Conservation (phyloP, 768 basidiomycete genomes). For the Lactarius indigo region DNA sequence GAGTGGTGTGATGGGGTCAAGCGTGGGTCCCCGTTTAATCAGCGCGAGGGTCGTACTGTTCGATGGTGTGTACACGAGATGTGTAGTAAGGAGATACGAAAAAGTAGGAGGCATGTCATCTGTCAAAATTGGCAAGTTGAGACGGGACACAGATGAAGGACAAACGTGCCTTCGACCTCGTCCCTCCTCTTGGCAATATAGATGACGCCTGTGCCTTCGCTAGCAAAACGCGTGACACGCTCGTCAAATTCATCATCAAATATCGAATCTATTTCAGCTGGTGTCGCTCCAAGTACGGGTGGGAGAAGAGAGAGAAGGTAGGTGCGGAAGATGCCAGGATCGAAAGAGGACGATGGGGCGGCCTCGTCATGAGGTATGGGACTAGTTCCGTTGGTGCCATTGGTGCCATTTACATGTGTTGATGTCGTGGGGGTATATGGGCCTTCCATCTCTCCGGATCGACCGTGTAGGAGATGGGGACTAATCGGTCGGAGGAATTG, state of each 20-base stretch:
- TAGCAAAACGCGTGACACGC: conserved; percentile 69
- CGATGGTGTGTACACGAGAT: conserved; percentile 75
- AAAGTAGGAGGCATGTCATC: conserved; percentile 65
- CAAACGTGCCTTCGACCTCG: conserved; percentile 61
- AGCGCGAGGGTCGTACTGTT: conserved; percentile 86
- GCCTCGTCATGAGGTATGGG: conserved; percentile 31
- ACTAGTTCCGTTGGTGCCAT: conserved; percentile 24
- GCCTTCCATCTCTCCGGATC: conserved; percentile 22
- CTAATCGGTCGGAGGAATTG: conserved; percentile 2
- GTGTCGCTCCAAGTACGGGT: conserved; percentile 71
- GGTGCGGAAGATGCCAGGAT: conserved; percentile 62
- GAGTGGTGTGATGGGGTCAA: conserved; percentile 79
- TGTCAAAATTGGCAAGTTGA: conserved; percentile 31
- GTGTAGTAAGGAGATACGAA: conserved; percentile 63
- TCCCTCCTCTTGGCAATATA: conserved; percentile 81
- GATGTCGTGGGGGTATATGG: conserved; percentile 26
- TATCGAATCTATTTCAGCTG: conserved; percentile 59
- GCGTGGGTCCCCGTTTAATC: conserved; percentile 84
- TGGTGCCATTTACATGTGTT: conserved; percentile 22
- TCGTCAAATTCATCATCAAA: conserved; percentile 76
- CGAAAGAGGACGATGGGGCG: conserved; percentile 51
- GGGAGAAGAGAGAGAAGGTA: conserved; percentile 75
- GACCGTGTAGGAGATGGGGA: conserved; percentile 3
- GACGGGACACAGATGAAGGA: conserved; percentile 1
- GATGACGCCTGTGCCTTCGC: conserved; percentile 70